Evolutionary conservation across 495 filamentous ascomycete genomes (phyloP), one percentile per base, ranked within the genome.

Genomic region (Elasticomyces elasticus): DNA sequence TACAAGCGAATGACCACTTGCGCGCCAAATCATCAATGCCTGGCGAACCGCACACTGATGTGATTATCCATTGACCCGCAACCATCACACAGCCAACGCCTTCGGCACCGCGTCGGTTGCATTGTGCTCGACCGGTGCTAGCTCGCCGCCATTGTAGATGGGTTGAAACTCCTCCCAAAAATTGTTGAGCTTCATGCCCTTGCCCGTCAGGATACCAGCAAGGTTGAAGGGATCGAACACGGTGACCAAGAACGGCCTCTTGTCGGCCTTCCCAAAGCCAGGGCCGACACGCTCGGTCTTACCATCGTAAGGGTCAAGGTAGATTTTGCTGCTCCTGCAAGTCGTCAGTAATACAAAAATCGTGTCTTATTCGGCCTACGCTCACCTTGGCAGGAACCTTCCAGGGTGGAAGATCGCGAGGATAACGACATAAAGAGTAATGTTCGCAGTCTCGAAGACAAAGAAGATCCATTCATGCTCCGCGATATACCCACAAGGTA

Each of bases 81-180:
- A n/a, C n/a, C n/a, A n/a, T n/a, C n/a, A n/a, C n/a, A n/a, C n/a
- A n/a, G n/a, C n/a, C n/a, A n/a, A n/a, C n/a, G n/a, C n/a, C n/a
- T n/a, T n/a, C n/a, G n/a, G n/a, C n/a, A n/a, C n/a, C n/a, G n/a
- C n/a, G n/a, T n/a, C n/a, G n/a, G n/a, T n/a, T n/a, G n/a, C n/a
- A n/a, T n/a, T n/a, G n/a, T n/a, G n/a, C n/a, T n/a, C n/a, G n/a
- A n/a, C n/a, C n/a, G n/a, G n/a, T n/a, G n/a, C n/a, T n/a, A n/a
- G n/a, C n/a, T n/a, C n/a, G n/a, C n/a, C n/a, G n/a, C n/a, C n/a
- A n/a, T n/a, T n/a, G n/a, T n/a, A n/a, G n/a, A n/a, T n/a, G n/a
- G n/a, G n/a, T n/a, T n/a, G n/a, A n/a, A n/a, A n/a, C n/a, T 37
- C 41, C 40, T 69, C 60, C 67, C 65, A 69, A 49, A 66, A 69